A percentile compares a stretch with the other conserved stretches of the same genome.
Evolutionary conservation across 257 asterid species (phyloP).

Genomic region (Pogostemon cablin): DNA sequence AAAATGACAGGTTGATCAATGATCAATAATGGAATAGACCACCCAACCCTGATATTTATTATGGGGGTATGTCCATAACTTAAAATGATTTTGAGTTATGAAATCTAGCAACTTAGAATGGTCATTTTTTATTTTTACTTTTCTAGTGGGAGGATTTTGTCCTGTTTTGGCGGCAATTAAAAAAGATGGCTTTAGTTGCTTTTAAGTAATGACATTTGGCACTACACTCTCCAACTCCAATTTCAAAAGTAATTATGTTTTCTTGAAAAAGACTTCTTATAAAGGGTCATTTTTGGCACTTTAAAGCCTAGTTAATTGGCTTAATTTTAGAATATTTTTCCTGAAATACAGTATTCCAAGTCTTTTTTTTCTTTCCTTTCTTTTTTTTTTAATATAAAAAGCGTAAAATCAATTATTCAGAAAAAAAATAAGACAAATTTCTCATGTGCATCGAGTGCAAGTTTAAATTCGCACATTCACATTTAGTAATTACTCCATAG

Average conservation of each 20-base stretch:
- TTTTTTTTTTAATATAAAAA: no score
- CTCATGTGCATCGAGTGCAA: no score
- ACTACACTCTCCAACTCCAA: constrained; percentile 21
- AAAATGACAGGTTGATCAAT: constrained; percentile 28
- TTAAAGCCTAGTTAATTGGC: not conserved
- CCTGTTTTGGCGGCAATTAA: no score
- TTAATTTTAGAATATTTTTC: not conserved
- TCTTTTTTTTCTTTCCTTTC: no score
- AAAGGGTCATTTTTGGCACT: not conserved
- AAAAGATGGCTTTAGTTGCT: constrained; percentile 27
- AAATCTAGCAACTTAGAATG: not conserved
- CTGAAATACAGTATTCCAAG: constrained; percentile 9
- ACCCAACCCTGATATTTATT: constrained; percentile 15
- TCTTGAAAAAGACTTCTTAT: constrained; percentile 5
- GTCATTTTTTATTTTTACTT: not conserved
- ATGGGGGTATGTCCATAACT: not conserved
- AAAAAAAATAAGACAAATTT: no score
- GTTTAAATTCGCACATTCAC: no score
- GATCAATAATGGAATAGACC: constrained; percentile 29
- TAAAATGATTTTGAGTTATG: constrained; percentile 1
- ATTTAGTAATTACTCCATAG: no score
- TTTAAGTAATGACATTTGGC: constrained; percentile 28
- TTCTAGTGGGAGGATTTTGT: not conserved
- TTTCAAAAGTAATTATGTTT: constrained; percentile 31
- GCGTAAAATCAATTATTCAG: no score